A percentile compares a stretch with the other conserved stretches of the same genome.
These are phyloP conservation scores for Dictyophora rubrovolvata DNA, from an alignment of 768 basidiomycete genomes.

Conservation along the genomic window DNA sequence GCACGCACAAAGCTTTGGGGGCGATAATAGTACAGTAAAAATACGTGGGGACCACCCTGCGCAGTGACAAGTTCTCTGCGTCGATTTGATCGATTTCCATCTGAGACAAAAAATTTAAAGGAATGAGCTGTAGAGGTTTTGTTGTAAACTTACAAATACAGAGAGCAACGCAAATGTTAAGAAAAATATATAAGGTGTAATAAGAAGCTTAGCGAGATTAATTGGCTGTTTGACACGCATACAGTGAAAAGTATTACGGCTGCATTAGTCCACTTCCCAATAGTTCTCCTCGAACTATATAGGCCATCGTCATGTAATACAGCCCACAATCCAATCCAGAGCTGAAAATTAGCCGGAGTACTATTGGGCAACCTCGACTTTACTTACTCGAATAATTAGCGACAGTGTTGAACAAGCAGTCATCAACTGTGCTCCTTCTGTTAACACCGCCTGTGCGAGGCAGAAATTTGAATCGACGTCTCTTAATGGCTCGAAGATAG, in stretches of 20 bases:
- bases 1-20: not conserved
- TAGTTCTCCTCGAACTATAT: not conserved
- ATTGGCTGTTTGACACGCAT: no score
- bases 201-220: not conserved
- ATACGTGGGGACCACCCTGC: slow-evolving; percentile 1
- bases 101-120: not conserved
- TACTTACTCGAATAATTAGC: not conserved
- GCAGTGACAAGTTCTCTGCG: not conserved
- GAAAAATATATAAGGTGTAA: slow-evolving; percentile 1
- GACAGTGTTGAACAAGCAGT: slow-evolving; percentile 7
- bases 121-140: no score
- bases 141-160: not conserved
- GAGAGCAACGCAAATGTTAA: not conserved
- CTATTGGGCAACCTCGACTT: not conserved
- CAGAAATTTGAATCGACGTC: slow-evolving; percentile 29
- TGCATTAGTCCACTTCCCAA: not conserved
- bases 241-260: not conserved
- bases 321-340: slow-evolving; percentile 1
- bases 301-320: slow-evolving; percentile 1
- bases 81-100: not conserved
- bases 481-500: slow-evolving; percentile 11
- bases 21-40: slow-evolving; percentile 3
- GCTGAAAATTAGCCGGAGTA: not conserved
- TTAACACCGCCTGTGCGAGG: slow-evolving; percentile 40
- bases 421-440: slow-evolving; percentile 31